Base-by-base conservation (phyloP, 2,329 filamentous ascomycete genomes). In the Diaporthe amygdali region DNA sequence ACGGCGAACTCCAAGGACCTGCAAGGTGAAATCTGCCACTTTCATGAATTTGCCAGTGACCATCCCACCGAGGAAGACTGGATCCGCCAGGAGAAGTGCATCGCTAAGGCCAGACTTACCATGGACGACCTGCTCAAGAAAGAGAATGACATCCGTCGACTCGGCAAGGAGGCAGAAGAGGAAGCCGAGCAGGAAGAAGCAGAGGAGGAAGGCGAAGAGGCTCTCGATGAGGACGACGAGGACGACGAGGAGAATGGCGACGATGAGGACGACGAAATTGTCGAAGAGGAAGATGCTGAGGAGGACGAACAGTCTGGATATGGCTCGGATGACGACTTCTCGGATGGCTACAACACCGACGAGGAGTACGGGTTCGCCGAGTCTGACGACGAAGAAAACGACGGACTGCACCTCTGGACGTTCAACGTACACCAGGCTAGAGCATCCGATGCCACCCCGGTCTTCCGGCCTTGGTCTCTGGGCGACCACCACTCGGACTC, bases 41-140 rank as follows among this genome's bases (percentile, higher is more conserved):
- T 98, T 79, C 94, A 98, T 79, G 96, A 97, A 77, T 98, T 98
- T 80, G 96, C 94, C 52, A 95, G 93, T 79, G 95, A 94, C 63
- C 88, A 91, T 71, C 87, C 92, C 49, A 90, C 94, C 71, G 93
- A 96, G 73, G 95, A 98, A 71, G 95, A 97, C 76, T 99, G 96
- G 96, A 94, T 97, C 37, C 85, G 85, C 20, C 90, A 92, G 69
- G 92, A 94, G 76, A 85, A 89, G 41, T 86, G 88, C 9, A 88
- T 89, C 39, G 85, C 90, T 74, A 87, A 87, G 69, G 87, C 87
- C 63, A 94, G 94, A 77, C 86, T 99, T 47, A 98, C 95, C 5
- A 92, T 99, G 74, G 91, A 92, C 75, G 96, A 98, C 79, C 97
- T 95, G 5, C 87, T 99, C 75, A 88, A 90, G 79, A 97, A 97